Percentiles rank a stretch among this genome's conserved stretches.
Conservation (phyloP, 2,329 filamentous ascomycete species). For the Ramularia endophylla region DNA sequence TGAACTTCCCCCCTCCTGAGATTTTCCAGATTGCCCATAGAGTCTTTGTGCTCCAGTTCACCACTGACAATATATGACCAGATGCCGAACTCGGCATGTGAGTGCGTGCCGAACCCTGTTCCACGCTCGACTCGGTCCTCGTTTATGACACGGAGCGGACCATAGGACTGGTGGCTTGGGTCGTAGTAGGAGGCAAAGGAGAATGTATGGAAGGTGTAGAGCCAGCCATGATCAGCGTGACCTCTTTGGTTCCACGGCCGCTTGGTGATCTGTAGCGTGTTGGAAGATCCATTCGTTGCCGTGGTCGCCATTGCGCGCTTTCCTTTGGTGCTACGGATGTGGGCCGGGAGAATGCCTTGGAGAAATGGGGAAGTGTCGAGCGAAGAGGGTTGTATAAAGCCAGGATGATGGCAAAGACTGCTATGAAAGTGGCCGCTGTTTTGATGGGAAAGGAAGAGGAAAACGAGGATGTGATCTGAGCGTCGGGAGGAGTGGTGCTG, state of each 20-base stretch:
- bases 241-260: constrained; percentile 68
- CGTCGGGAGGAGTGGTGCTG: constrained; percentile 1
- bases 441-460: constrained; percentile 16
- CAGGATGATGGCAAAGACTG: constrained; percentile 40
- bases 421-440: constrained; percentile 25
- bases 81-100: constrained; percentile 82
- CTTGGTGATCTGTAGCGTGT: constrained; percentile 61
- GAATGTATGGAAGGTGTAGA: constrained; percentile 83
- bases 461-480: background rate
- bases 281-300: too few species aligned
- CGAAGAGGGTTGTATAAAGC: constrained; percentile 39
- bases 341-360: constrained; percentile 9
- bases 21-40: constrained; percentile 64
- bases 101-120: constrained; percentile 77
- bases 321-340: constrained; percentile 25
- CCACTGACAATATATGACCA: constrained; percentile 83
- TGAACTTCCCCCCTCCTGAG: constrained; percentile 79
- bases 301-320: too few species aligned
- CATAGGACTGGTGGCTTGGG: constrained; percentile 62
- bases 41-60: constrained; percentile 82
- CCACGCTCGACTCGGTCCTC: constrained; percentile 74
- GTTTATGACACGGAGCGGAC: constrained; percentile 76
- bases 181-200: constrained; percentile 70
- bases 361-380: constrained; percentile 30
- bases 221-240: constrained; percentile 78